Evolutionary conservation across 2,329 filamentous ascomycete genomes (phyloP).

Genomic region (Colletotrichum sp.): DNA sequence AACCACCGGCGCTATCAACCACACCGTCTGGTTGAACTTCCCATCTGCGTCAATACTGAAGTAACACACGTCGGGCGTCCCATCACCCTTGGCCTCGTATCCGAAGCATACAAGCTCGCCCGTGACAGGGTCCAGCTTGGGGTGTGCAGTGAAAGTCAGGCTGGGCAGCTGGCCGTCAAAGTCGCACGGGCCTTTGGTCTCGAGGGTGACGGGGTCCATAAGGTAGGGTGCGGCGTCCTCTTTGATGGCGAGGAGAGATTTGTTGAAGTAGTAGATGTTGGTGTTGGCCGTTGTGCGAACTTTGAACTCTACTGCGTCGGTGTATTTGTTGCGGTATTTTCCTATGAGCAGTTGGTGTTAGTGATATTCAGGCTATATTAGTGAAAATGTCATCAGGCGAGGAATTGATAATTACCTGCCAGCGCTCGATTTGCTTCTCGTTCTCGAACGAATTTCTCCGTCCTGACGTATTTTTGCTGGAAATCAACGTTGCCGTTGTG

Average conservation of each 20-base stretch:
- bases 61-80: slow-evolving; percentile 40
- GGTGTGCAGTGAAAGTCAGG: slow-evolving; percentile 46
- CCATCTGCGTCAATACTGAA: slow-evolving; percentile 34
- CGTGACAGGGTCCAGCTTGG: slow-evolving; percentile 44
- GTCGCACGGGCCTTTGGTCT: slow-evolving; percentile 43
- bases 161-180: slow-evolving; percentile 44
- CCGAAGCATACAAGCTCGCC: slow-evolving; percentile 45
- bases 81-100: slow-evolving; percentile 45
- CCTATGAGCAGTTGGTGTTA: slow-evolving; percentile 25
- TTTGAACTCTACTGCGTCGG: slow-evolving; percentile 33
- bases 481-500: slow-evolving; percentile 36
- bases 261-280: slow-evolving; percentile 54
- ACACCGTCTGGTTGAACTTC: slow-evolving; percentile 32
- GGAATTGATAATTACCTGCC: too few relatives aligned
- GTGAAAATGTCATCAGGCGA: too few relatives aligned
- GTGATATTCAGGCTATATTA: slow-evolving; percentile 19
- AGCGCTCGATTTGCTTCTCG: slow-evolving; percentile 34
- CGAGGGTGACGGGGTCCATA: slow-evolving; percentile 43
- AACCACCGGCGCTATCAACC: slow-evolving; percentile 37
- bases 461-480: slow-evolving; percentile 40
- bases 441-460: slow-evolving; percentile 43
- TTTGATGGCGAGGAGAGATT: slow-evolving; percentile 51
- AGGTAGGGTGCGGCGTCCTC: slow-evolving; percentile 49
- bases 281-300: slow-evolving; percentile 51
- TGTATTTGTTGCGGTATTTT: slow-evolving; percentile 44